These are phyloP conservation scores for Diversispora epigaea DNA, from an alignment of 192 early-diverging fungal species.

Conservation along the genomic window DNA sequence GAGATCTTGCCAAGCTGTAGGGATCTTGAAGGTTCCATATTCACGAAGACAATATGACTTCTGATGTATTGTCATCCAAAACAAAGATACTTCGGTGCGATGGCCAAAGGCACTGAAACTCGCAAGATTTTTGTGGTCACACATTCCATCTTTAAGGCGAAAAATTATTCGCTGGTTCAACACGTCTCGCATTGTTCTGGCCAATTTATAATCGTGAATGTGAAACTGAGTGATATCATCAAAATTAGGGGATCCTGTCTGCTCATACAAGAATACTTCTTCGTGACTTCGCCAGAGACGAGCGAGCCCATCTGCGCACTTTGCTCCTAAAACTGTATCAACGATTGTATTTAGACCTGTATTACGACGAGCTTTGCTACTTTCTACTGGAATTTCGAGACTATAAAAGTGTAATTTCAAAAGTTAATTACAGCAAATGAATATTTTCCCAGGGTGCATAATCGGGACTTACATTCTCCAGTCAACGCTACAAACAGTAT, in stretches of 20 bases:
- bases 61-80: conserved; percentile 8
- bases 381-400: conserved; percentile 11
- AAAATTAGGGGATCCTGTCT: conserved; percentile 12
- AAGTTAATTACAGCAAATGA: conserved; percentile 1
- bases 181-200: conserved; percentile 14
- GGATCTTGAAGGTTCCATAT: conserved; percentile 19
- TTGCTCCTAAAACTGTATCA: conserved; percentile 24
- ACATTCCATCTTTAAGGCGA: conserved; percentile 15
- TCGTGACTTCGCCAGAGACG: conserved; percentile 13
- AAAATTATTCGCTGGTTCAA: conserved; percentile 17
- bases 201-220: conserved; percentile 19
- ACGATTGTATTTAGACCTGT: neutral
- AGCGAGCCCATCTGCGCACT: conserved; percentile 8
- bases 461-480: conserved; percentile 14
- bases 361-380: conserved; percentile 28
- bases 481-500: neutral
- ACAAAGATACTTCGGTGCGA: conserved; percentile 8
- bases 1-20: conserved; percentile 12
- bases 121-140: conserved; percentile 7
- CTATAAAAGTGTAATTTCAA: neutral
- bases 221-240: conserved; percentile 19
- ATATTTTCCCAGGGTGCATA: conserved; percentile 15
- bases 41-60: conserved; percentile 19
- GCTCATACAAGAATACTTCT: conserved; percentile 22
- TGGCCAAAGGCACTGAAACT: conserved; percentile 23